phyloP scores from a whole-genome alignment of 1,284 basidiomycete species.

The Porogramme epimiltina region DNA sequence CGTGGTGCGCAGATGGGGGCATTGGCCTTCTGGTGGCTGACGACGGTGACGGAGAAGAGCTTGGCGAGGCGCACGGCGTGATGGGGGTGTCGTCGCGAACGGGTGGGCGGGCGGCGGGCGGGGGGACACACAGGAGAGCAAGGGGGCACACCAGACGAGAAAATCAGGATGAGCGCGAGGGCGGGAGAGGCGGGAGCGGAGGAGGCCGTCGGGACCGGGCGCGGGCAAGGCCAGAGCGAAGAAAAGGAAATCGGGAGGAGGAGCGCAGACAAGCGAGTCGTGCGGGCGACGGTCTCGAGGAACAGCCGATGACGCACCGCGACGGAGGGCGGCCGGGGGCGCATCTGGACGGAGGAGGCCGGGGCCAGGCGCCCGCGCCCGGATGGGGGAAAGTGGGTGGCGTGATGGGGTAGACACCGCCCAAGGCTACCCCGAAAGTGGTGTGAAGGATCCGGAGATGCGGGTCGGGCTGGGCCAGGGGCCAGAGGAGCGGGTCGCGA shows the following conservation, averaged over 20 bases:
- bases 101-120: no score
- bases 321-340: conserved; percentile 8
- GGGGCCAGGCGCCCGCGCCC: conserved; percentile 7
- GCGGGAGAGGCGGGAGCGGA: background rate
- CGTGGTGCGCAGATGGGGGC: no score
- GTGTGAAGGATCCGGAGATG: conserved; percentile 13
- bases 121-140: no score
- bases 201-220: background rate
- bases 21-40: no score
- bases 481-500: conserved; percentile 15
- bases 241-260: background rate
- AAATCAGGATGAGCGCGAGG: background rate
- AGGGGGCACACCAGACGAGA: background rate
- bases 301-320: conserved; percentile 3
- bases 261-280: no score
- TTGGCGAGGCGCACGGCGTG: no score
- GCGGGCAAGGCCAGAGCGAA: background rate
- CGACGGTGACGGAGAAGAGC: no score
- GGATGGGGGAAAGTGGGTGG: conserved; percentile 19
- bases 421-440: conserved; percentile 18
- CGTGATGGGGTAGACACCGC: conserved; percentile 23
- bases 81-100: no score
- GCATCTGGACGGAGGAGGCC: conserved; percentile 7
- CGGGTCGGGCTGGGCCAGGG: conserved; percentile 13
- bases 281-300: background rate